Conservation (phyloP, 192 early-diverging fungal species). For the Lunasporangiospora selenospora region DNA sequence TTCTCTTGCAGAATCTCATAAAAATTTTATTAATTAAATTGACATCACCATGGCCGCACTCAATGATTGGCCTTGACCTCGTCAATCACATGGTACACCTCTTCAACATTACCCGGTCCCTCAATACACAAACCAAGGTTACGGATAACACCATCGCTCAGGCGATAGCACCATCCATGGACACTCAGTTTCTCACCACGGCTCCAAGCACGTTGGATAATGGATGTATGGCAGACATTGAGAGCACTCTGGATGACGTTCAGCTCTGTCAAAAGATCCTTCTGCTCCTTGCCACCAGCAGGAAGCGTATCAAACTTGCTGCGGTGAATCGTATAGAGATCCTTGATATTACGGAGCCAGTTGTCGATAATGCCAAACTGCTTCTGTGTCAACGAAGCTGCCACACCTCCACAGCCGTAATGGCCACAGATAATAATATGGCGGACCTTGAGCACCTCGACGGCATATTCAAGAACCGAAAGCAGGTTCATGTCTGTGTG, state of each 20-base stretch:
- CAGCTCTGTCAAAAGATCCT: conserved; percentile 68
- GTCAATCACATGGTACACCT: conserved; percentile 30
- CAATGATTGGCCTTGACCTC: neutral
- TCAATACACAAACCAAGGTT: conserved; percentile 53
- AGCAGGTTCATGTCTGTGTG: conserved; percentile 83
- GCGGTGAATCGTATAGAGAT: conserved; percentile 71
- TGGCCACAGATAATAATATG: conserved; percentile 95
- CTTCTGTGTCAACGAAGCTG: conserved; percentile 61
- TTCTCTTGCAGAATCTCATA: too few relatives aligned
- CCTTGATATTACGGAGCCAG: conserved; percentile 90
- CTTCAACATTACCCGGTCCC: conserved; percentile 53
- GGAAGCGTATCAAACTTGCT: conserved; percentile 48
- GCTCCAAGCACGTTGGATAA: conserved; percentile 86
- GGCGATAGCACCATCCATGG: conserved; percentile 73
- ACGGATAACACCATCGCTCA: conserved; percentile 46
- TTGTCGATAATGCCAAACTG: conserved; percentile 86
- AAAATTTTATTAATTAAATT: too few relatives aligned
- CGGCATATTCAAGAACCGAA: conserved; percentile 93
- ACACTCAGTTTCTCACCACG: conserved; percentile 72
- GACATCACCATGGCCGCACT: too few relatives aligned
- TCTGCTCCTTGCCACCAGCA: conserved; percentile 52
- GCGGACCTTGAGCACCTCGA: conserved; percentile 89
- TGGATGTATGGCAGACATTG: conserved; percentile 75
- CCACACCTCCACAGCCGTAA: conserved; percentile 77
- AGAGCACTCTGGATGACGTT: conserved; percentile 79